phyloP scores from a whole-genome alignment of 179 eudicot genomes.

The Beta lomatogona region DNA sequence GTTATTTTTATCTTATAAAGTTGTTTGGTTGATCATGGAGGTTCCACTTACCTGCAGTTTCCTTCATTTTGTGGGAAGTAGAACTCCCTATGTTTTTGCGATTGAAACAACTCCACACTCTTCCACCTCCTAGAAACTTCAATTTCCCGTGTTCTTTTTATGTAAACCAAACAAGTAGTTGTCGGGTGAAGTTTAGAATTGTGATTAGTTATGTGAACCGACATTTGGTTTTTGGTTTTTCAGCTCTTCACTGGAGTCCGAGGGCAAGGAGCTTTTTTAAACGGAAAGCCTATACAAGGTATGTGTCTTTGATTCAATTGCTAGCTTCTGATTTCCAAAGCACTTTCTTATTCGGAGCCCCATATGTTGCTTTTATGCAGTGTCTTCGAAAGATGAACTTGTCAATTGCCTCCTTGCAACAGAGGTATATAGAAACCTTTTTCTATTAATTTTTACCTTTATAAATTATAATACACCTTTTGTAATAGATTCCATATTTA shows the following conservation, averaged over 20 bases:
- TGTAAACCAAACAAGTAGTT: no score
- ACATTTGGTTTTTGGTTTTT: constrained; percentile 18
- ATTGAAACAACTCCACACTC: no score
- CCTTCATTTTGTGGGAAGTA: no score
- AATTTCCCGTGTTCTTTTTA: no score
- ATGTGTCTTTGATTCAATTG: neutral
- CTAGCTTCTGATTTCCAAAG: neutral
- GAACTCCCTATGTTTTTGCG: no score
- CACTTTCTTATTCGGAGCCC: constrained; percentile 15
- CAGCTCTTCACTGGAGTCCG: constrained; percentile 47
- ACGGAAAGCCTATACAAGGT: constrained; percentile 58
- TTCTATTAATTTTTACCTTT: neutral
- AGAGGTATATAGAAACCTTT: constrained; percentile 48
- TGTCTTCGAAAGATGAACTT: constrained; percentile 66
- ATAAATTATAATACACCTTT: neutral
- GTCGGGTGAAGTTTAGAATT: neutral
- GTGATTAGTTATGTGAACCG: constrained; percentile 12
- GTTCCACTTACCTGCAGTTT: no score
- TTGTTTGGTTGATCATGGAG: no score
- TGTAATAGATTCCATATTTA: neutral
- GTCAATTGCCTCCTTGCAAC: constrained; percentile 73
- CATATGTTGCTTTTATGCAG: constrained; percentile 44
- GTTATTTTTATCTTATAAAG: no score
- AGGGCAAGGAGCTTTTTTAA: constrained; percentile 59
- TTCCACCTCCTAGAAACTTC: no score